These are phyloP conservation scores for Alternaria incomplexa DNA, from an alignment of 2,329 filamentous ascomycete genomes.

Conservation along the genomic window DNA sequence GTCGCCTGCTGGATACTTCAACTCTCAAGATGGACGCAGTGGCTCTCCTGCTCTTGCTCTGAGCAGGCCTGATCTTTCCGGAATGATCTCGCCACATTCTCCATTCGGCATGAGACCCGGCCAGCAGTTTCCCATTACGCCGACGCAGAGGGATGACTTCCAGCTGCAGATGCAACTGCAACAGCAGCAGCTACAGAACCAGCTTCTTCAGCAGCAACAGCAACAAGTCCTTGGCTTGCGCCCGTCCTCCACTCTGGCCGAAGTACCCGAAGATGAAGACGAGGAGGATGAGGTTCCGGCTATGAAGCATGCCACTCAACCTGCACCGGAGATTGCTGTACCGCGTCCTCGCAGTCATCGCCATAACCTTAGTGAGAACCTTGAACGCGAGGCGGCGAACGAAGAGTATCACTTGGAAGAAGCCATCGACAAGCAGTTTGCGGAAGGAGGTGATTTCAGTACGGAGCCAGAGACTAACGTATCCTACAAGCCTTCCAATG, in stretches of 20 bases:
- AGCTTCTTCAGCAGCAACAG: slow-evolving; percentile 56
- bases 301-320: slow-evolving; percentile 47
- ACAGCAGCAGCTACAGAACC: slow-evolving; percentile 59
- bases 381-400: slow-evolving; percentile 85
- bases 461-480: slow-evolving; percentile 54
- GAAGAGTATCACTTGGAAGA: slow-evolving; percentile 85
- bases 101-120: slow-evolving; percentile 61
- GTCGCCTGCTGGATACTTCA: slow-evolving; percentile 50
- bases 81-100: slow-evolving; percentile 59
- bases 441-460: slow-evolving; percentile 74
- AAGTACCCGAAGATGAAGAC: slow-evolving; percentile 76
- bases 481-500: slow-evolving; percentile 34
- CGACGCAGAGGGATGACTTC: slow-evolving; percentile 47
- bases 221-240: slow-evolving; percentile 55
- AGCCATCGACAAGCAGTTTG: slow-evolving; percentile 77
- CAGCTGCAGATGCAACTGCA: slow-evolving; percentile 57
- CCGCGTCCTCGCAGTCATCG: slow-evolving; percentile 66
- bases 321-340: slow-evolving; percentile 62
- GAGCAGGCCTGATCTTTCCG: slow-evolving; percentile 47
- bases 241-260: slow-evolving; percentile 63
- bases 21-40: slow-evolving; percentile 47
- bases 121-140: slow-evolving; percentile 52
- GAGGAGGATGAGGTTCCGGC: slow-evolving; percentile 56
- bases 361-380: slow-evolving; percentile 76
- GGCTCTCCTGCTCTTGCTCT: slow-evolving; percentile 51